Evolutionary conservation across 2,329 filamentous ascomycete genomes (phyloP).

Genomic region (Colletotrichum cordylinicola): DNA sequence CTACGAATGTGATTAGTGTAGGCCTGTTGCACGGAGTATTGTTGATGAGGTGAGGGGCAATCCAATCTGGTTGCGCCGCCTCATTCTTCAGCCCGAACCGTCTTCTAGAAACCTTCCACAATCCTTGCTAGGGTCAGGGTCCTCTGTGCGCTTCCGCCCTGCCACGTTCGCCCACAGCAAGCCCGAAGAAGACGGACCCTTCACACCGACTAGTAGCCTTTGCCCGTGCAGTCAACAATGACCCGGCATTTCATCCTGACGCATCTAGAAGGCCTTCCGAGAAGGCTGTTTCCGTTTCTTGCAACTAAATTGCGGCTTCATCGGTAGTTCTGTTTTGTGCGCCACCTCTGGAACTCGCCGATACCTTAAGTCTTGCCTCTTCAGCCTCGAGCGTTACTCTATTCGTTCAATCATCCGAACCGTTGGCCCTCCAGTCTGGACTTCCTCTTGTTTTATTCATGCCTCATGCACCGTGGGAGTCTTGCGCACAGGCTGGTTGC

Average conservation of each 20-base stretch:
- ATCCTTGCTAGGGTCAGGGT: conserved; percentile 17
- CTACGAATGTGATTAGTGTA: neutral
- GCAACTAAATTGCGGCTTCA: neutral
- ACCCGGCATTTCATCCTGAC: neutral
- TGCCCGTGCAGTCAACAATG: neutral
- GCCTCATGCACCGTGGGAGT: conserved; percentile 4
- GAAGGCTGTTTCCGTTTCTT: neutral
- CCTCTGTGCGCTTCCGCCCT: conserved; percentile 10
- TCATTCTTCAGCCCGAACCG: conserved; percentile 16
- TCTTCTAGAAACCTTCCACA: conserved; percentile 21
- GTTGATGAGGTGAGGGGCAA: neutral
- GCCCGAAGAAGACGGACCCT: neutral
- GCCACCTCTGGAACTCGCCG: neutral
- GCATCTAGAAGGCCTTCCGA: neutral
- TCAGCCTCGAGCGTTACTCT: neutral
- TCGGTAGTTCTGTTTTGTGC: neutral
- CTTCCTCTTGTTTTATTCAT: conserved; percentile 1
- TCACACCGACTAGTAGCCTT: neutral
- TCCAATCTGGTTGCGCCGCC: neutral
- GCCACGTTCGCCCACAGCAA: neutral
- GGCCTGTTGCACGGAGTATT: neutral
- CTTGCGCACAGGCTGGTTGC: neutral
- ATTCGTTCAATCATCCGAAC: conserved; percentile 15
- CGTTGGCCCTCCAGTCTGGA: neutral
- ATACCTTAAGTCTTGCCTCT: neutral